Base-by-base conservation (phyloP, 768 basidiomycete species). In the Kwoniella shandongensis region DNA sequence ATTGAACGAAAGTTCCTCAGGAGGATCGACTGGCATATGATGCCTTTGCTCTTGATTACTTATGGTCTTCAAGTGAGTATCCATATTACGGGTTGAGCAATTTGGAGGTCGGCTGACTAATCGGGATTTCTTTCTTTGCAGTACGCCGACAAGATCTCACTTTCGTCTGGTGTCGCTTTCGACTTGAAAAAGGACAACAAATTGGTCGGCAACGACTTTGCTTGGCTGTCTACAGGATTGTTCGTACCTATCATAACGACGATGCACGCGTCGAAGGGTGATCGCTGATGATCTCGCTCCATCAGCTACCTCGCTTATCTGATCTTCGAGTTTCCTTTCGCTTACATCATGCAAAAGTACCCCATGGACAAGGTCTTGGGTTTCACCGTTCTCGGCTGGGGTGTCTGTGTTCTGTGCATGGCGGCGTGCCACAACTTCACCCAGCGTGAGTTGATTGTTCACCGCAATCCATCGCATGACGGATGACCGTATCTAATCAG, bases 131-230 rank as follows among this genome's bases (percentile, higher is more conserved):
- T 15, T 22, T 4, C 1, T 11, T 42, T 40, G 7, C 27, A 59
- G 57, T 63, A 63, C 30, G 39, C 61, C 30, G 61, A 63, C 47
- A 63, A 63, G 48, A 57, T 58, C 32, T 58, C 61, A 12, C 54
- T 63, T 5, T 58, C 61, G 2, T 63, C 57, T 23, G 61, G 56
- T 29, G 57, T 58, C n/a, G 46, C 57, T 3, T 58, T 63, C 23
- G 56, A 57, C 32, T 38, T 63, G n/a, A 48, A 44, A 20, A 20
- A 29, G 25, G 44, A 51, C 36, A 45, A 51, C 15, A 32, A 54
- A 12, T 44, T 63, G 15, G 57, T 55, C 20, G 59, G 59, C 2
- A 56, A 61, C 32, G 53, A 61, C 36, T 61, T 55, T 41, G 59
- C 59, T 7, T 61, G 59, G 59, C 48, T 61, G 26, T 55, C 59